These are phyloP conservation scores for Cyanidiococcus yangmingshanensis DNA, from an alignment of 23 red algal genomes.

Conservation along the genomic window DNA sequence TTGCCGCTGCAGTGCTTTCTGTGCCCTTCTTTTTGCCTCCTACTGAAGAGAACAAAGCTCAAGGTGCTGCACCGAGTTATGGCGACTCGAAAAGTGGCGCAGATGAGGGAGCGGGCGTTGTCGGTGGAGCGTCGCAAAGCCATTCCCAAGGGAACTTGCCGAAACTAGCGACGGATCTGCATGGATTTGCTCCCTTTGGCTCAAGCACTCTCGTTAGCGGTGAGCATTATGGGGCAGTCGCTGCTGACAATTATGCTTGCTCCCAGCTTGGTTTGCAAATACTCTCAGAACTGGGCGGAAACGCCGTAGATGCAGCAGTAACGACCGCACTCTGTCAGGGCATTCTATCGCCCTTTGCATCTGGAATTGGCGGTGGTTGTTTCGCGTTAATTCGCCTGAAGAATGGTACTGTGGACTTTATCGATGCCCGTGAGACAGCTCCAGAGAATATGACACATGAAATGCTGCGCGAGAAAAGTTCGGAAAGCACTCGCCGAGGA, in stretches of 20 bases:
- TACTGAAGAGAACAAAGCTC: background rate
- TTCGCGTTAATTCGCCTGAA: constrained; percentile 39
- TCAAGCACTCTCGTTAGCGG: background rate
- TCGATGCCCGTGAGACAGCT: constrained; percentile 76
- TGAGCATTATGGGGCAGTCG: constrained; percentile 52
- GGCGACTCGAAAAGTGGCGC: background rate
- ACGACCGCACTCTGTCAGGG: constrained; percentile 81
- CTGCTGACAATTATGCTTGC: constrained; percentile 62
- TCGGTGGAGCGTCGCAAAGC: background rate
- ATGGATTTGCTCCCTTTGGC: background rate
- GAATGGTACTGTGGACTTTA: constrained; percentile 25
- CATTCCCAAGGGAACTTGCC: background rate
- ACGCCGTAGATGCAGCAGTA: constrained; percentile 79
- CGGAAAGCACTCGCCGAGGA: constrained; percentile 25
- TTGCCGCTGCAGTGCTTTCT: background rate
- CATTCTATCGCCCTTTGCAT: constrained; percentile 78
- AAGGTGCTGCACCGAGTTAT: background rate
- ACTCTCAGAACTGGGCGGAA: constrained; percentile 56
- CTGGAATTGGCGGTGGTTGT: constrained; percentile 71
- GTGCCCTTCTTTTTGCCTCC: background rate
- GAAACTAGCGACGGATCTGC: background rate
- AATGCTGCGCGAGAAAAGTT: background rate
- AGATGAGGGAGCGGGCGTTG: too few relatives aligned
- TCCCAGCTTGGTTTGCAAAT: constrained; percentile 56
- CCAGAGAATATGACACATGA: constrained; percentile 34